A percentile compares a stretch with the other conserved stretches of the same genome.
Evolutionary conservation across 768 basidiomycete genomes (phyloP).

Genomic region (Trametes punicea): DNA sequence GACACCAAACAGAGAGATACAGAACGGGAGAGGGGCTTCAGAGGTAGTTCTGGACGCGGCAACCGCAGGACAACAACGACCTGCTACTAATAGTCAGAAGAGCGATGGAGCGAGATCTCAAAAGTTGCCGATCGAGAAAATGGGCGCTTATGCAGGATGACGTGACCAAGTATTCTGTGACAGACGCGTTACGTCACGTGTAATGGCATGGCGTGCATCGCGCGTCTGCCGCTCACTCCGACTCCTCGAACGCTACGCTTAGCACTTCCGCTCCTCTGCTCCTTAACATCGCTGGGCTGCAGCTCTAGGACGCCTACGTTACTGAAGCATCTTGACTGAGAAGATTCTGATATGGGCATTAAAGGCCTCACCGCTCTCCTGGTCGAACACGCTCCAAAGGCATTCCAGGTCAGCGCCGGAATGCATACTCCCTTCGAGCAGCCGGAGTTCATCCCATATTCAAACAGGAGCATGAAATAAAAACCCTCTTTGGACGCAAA

Average conservation of each 20-base stretch:
- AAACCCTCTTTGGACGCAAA: constrained; percentile 96
- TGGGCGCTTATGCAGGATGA: not conserved
- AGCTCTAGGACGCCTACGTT: not conserved
- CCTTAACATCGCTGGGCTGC: too few relatives aligned
- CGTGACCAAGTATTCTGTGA: not conserved
- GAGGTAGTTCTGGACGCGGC: too few relatives aligned
- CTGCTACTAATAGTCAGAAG: too few relatives aligned
- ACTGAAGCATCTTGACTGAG: not conserved
- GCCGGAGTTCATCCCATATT: constrained; percentile 3
- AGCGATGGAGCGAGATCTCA: too few relatives aligned
- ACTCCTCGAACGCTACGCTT: not conserved
- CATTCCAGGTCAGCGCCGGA: constrained; percentile 49
- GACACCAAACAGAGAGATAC: too few relatives aligned
- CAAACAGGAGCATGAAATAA: constrained; percentile 82
- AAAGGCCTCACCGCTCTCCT: constrained; percentile 92
- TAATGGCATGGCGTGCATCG: not conserved
- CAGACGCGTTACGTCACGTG: constrained; percentile 19
- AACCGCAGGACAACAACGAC: too few relatives aligned
- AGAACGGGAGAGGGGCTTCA: too few relatives aligned
- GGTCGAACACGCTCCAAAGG: constrained; percentile 83
- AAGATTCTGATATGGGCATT: constrained; percentile 66
- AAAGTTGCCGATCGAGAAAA: too few relatives aligned
- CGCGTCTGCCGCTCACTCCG: not conserved
- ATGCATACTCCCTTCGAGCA: not conserved
- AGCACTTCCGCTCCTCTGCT: too few relatives aligned